A percentile compares a stretch with the other conserved stretches of the same genome.
These are phyloP conservation scores for Noccaea caerulescens DNA, from an alignment of 345 rosid species.

Conservation along the genomic window DNA sequence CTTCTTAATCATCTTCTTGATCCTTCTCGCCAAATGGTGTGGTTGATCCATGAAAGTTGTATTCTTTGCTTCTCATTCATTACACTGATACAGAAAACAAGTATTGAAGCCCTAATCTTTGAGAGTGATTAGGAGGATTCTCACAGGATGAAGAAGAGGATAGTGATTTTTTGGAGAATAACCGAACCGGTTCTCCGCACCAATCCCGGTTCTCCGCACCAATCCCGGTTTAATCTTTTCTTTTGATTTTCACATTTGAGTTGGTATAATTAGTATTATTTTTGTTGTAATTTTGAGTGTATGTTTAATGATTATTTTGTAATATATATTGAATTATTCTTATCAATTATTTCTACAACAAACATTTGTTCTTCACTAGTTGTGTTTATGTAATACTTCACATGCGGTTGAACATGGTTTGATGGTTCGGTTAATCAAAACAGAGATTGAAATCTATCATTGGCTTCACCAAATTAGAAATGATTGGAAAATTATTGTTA, in stretches of 20 bases:
- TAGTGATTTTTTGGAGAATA: constrained; percentile 21
- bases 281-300: constrained; percentile 34
- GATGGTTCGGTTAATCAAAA: background rate
- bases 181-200: constrained; percentile 37
- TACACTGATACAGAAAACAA: constrained; percentile 14
- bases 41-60: constrained; percentile 39
- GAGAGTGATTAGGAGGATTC: constrained; percentile 31
- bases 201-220: constrained; percentile 37
- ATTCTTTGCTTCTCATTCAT: constrained; percentile 18
- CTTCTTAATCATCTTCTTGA: constrained; percentile 79
- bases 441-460: background rate
- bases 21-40: constrained; percentile 85
- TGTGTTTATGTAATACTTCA: constrained; percentile 25
- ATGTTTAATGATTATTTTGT: constrained; percentile 39
- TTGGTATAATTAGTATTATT: constrained; percentile 7
- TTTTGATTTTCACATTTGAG: constrained; percentile 24
- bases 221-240: constrained; percentile 34
- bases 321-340: constrained; percentile 39
- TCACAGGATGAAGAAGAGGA: constrained; percentile 27
- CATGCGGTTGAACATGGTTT: constrained; percentile 40
- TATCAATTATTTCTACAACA: constrained; percentile 37
- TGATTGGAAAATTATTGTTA: constrained; percentile 19
- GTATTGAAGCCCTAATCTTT: constrained; percentile 11
- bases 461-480: constrained; percentile 34
- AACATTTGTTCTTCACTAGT: constrained; percentile 13